Conservation (phyloP, 768 basidiomycete genomes). For the Leccinum pellstonianum region DNA sequence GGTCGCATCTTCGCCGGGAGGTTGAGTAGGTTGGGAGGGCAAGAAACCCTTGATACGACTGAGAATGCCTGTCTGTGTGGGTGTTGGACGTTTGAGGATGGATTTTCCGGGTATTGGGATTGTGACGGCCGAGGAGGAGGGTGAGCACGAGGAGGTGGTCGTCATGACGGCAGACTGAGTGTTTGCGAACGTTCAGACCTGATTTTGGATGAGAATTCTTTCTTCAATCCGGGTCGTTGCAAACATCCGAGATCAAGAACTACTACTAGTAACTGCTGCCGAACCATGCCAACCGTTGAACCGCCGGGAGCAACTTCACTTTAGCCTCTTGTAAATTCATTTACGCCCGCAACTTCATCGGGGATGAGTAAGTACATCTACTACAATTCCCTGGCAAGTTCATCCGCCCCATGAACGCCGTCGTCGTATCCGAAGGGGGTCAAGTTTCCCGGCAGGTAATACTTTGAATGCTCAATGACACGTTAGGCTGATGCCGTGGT, state of each 20-base stretch:
- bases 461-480: background rate
- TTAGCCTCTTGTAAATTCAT: too few relatives aligned
- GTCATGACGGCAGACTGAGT: constrained; percentile 9
- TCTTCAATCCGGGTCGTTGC: too few relatives aligned
- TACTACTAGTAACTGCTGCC: too few relatives aligned
- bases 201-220: background rate
- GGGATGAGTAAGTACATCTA: too few relatives aligned
- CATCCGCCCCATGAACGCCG: too few relatives aligned
- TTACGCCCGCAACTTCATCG: too few relatives aligned
- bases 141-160: constrained; percentile 49
- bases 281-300: too few relatives aligned
- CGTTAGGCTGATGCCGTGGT: background rate
- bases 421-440: background rate
- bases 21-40: constrained; percentile 48
- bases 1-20: constrained; percentile 40
- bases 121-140: constrained; percentile 79
- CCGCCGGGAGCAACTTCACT: too few relatives aligned
- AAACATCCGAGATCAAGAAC: too few relatives aligned
- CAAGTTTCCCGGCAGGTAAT: background rate
- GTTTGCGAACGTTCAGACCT: background rate
- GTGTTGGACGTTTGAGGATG: constrained; percentile 76
- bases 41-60: constrained; percentile 70
- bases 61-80: constrained; percentile 65
- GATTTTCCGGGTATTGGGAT: constrained; percentile 79
- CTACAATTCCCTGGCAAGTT: too few relatives aligned